Evolutionary conservation across 768 basidiomycete genomes (phyloP).

Genomic region (Glaciozyma antarctica): DNA sequence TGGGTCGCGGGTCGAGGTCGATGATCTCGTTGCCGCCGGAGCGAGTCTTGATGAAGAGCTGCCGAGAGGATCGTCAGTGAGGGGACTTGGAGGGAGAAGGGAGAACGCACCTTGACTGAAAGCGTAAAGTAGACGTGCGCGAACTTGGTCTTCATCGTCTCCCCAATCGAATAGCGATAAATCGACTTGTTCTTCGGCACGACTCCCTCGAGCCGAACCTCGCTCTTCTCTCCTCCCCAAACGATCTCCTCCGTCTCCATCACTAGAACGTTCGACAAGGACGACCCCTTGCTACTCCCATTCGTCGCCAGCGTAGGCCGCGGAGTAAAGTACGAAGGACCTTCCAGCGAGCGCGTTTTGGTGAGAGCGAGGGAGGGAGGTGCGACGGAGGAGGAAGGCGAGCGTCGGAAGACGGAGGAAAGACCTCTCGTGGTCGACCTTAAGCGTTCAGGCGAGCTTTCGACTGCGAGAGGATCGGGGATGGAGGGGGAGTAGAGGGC

Average conservation of each 20-base stretch:
- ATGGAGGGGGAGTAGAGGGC: not conserved
- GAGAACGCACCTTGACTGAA: constrained; percentile 52
- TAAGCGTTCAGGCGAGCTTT: not conserved
- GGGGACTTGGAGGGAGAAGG: not conserved
- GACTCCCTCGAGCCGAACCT: constrained; percentile 1
- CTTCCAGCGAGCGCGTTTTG: not conserved
- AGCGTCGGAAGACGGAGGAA: not conserved
- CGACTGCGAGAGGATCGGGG: not conserved
- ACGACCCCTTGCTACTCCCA: constrained; percentile 63
- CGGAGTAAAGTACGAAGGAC: not conserved
- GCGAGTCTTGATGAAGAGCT: constrained; percentile 3
- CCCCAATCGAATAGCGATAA: constrained; percentile 69
- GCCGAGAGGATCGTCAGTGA: not conserved
- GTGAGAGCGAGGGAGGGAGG: no score
- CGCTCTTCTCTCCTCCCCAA: constrained; percentile 1
- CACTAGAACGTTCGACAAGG: constrained; percentile 50
- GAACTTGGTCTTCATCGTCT: constrained; percentile 59
- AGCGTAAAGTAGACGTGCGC: constrained; percentile 61
- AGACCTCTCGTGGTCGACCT: not conserved
- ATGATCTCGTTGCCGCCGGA: constrained; percentile 4
- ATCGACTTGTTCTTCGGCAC: constrained; percentile 35
- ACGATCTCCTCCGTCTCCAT: constrained; percentile 7
- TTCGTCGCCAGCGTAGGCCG: constrained; percentile 46
- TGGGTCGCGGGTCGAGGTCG: not conserved
- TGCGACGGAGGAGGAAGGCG: not conserved